Evolutionary conservation across 208 protist genomes (phyloP), one percentile per base, ranked within the genome.

Genomic region (Kentomonas sorsogonicus): DNA sequence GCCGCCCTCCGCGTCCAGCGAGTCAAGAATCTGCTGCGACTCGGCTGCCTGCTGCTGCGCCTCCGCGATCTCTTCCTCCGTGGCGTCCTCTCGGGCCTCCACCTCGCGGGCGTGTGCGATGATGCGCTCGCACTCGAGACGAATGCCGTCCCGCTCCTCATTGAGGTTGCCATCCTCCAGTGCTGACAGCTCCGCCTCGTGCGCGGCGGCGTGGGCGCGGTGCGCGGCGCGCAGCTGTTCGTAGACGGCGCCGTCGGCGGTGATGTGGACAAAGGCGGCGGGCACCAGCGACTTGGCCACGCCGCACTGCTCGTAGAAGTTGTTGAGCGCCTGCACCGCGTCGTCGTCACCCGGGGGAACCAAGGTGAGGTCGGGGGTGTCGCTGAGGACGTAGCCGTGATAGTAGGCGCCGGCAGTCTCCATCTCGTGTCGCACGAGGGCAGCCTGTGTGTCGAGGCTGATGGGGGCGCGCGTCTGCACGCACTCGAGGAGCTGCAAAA

Each of bases 341-440:
- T 18, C 39, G 2, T 69, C 58, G 0, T n/a, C n/a, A n/a, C n/a
- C n/a, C n/a, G n/a, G n/a, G n/a, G n/a, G n/a, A n/a, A n/a, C n/a
- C n/a, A n/a, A n/a, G n/a, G 53, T 55, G 33, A 53, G 65, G 41
- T 64, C 29, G 54, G 72, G 53, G 6, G 72, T 69, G 48, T 95
- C 86, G 51, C 83, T 90, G 31, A 93, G 77, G 23, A 95, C 83
- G 69, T 86, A 95, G 51, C 89, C 89, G 36, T 74, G 70, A 63
- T 88, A 81, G 22, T 62, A 29, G 23, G 48, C 66, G 6, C 70
- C 60, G 18, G 69, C 48, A 3, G 34, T 51, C 31, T 45, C 22
- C 36, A 91, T 48, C 50, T 71, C 77, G 23, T 63, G 53, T 3
- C 60, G 68, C 25, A 95, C 38, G 20, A 95, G 64, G 11, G 50